These are phyloP conservation scores for Chalciporus sp. DNA, from an alignment of 1,284 basidiomycete species.

Conservation along the genomic window DNA sequence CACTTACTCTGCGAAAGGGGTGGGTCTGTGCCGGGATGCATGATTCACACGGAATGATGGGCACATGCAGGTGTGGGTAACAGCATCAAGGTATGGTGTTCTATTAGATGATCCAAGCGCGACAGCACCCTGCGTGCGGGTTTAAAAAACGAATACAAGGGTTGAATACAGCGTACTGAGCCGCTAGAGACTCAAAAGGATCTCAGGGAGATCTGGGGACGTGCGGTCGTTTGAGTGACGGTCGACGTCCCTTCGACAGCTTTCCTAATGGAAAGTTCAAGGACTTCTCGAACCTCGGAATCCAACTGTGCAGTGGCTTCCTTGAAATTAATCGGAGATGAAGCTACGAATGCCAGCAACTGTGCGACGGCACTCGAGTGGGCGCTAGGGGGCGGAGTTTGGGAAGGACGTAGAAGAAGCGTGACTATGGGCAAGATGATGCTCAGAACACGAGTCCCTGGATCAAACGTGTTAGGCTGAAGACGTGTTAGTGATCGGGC, in stretches of 20 bases:
- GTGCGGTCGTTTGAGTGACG: slow-evolving; percentile 41
- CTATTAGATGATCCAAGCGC: no score
- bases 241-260: slow-evolving; percentile 58
- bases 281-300: slow-evolving; percentile 53
- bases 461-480: slow-evolving; percentile 8
- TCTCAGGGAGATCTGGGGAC: slow-evolving; percentile 80
- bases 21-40: no score
- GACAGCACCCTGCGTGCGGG: no score
- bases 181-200: slow-evolving; percentile 51
- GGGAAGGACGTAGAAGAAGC: slow-evolving; percentile 66
- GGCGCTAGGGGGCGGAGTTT: slow-evolving; percentile 47
- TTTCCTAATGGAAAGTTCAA: slow-evolving; percentile 82
- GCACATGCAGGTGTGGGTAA: no score
- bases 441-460: slow-evolving; percentile 72
- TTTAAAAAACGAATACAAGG: no score
- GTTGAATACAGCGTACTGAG: no score
- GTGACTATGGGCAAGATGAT: slow-evolving; percentile 82
- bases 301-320: slow-evolving; percentile 80
- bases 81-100: no score
- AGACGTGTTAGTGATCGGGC: neutral
- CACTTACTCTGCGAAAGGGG: no score
- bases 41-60: no score
- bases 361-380: slow-evolving; percentile 73
- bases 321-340: slow-evolving; percentile 81
- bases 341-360: slow-evolving; percentile 76